phyloP scores from a whole-genome alignment of 2,329 filamentous ascomycete species.

The Rhynchosporium graminicola region DNA sequence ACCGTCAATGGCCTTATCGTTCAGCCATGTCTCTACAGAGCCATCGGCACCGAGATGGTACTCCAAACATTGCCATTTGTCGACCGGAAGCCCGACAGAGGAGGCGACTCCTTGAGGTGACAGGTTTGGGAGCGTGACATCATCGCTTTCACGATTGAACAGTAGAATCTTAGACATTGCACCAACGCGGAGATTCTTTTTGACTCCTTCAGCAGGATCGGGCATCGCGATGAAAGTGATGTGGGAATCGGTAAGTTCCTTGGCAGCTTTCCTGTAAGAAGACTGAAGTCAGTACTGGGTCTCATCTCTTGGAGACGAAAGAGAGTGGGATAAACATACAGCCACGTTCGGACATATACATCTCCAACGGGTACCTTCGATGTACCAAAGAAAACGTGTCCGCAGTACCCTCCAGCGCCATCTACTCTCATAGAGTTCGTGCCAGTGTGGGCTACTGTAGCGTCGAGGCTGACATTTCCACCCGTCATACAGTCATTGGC shows the following conservation, averaged over 20 bases:
- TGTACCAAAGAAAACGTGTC: constrained; percentile 63
- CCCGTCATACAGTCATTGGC: constrained; percentile 60
- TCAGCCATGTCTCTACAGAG: constrained; percentile 61
- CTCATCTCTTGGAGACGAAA: not conserved
- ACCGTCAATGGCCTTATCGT: constrained; percentile 52
- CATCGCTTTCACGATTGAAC: constrained; percentile 65
- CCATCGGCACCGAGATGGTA: constrained; percentile 61
- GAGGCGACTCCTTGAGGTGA: constrained; percentile 59
- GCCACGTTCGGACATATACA: constrained; percentile 55
- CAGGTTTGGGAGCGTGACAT: constrained; percentile 62
- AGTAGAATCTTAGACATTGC: constrained; percentile 62
- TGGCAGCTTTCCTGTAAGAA: constrained; percentile 52
- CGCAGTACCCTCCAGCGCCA: constrained; percentile 56
- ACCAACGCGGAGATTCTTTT: constrained; percentile 63
- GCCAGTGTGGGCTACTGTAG: constrained; percentile 55
- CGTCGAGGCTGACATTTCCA: constrained; percentile 58
- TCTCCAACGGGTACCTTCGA: constrained; percentile 56
- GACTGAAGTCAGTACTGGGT: constrained; percentile 30
- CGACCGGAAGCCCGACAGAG: constrained; percentile 52
- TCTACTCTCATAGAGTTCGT: constrained; percentile 56
- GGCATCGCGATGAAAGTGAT: constrained; percentile 66
- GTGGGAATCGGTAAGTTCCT: constrained; percentile 58
- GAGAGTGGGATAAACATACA: constrained; percentile 48
- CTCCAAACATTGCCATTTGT: constrained; percentile 60
- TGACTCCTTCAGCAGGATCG: constrained; percentile 54